Evolutionary conservation across 352 stramenopile species (phyloP), one percentile per base, ranked within the genome.

Genomic region (Thraustochytrium striatum): DNA sequence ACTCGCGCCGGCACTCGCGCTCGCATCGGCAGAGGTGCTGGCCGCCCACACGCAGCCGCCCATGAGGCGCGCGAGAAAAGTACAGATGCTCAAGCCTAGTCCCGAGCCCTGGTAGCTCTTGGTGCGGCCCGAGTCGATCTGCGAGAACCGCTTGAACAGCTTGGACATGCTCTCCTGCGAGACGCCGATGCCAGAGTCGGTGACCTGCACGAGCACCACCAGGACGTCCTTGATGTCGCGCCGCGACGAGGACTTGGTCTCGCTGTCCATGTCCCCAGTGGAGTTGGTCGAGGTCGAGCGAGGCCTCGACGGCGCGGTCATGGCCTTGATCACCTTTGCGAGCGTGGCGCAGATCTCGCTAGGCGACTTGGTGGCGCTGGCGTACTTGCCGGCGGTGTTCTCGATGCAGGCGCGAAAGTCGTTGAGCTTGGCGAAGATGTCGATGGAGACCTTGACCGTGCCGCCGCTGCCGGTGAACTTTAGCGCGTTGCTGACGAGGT

Each of bases 401-500:
- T 78, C 59, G 28, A 85, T 50, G 2, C 30, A 70, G 5, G 57
- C 81, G 16, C 73, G 65, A 28, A 53, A 55, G 33, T 47, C 7
- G 5, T n/a, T 13, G 21, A n/a, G 59, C 16, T 70, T 21, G 13
- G 30, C 8, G 30, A 38, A 53, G 38, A 70, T 70, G 25, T n/a
- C 16, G 25, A 11, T n/a, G 9, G 47, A 32, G 59, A 70, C 21
- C 0, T n/a, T 5, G 13, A 82, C 57, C 28, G 47, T 55, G 16
- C 65, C 21, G 21, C 68, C 52, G 13, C 75, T 53, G 0, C 36
- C 28, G 38, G 79, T 78, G 81, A 86, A 86, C 55, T 85, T 85
- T 25, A 86, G 82, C n/a, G 83, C 82, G 79, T 86, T 86, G 21
- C 69, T 73, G 25, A 85, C 52, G 7, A 86, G 78, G 39, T 86